These are phyloP conservation scores for Castanea crenata DNA, from an alignment of 306 rosid genomes.

Conservation along the genomic window DNA sequence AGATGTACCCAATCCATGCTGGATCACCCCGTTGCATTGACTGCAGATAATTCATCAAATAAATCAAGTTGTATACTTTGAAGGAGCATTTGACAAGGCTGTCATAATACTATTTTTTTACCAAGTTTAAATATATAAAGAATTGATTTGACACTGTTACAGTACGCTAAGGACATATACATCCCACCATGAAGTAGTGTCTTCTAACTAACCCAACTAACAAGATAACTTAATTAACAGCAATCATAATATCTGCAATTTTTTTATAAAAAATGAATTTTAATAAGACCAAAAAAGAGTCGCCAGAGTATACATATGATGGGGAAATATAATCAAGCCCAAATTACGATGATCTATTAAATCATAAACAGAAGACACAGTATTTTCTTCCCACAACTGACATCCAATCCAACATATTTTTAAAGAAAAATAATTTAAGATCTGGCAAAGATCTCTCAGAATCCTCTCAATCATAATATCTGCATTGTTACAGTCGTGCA, in stretches of 20 bases:
- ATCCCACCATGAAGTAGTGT: not conserved
- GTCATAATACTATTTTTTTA: not conserved
- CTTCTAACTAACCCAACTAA: not conserved
- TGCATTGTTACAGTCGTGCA: not conserved
- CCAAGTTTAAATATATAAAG: not conserved
- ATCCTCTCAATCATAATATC: not conserved
- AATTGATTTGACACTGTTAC: not conserved
- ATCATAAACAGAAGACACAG: too few relatives aligned
- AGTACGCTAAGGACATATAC: not conserved
- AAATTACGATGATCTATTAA: too few relatives aligned
- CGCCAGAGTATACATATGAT: too few relatives aligned
- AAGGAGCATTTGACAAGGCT: conserved; percentile 3
- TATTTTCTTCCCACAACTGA: too few relatives aligned
- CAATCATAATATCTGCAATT: not conserved
- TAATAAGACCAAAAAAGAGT: too few relatives aligned
- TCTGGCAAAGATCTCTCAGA: too few relatives aligned
- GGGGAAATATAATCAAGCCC: too few relatives aligned
- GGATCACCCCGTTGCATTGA: conserved; percentile 63
- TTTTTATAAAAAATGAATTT: too few relatives aligned
- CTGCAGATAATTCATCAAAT: conserved; percentile 29
- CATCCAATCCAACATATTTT: too few relatives aligned
- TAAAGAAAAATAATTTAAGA: too few relatives aligned
- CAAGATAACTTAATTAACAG: not conserved
- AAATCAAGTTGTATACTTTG: not conserved
- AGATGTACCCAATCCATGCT: conserved; percentile 48